Evolutionary conservation across 1,284 basidiomycete genomes (phyloP).

Genomic region (Veloboletus limbatus): DNA sequence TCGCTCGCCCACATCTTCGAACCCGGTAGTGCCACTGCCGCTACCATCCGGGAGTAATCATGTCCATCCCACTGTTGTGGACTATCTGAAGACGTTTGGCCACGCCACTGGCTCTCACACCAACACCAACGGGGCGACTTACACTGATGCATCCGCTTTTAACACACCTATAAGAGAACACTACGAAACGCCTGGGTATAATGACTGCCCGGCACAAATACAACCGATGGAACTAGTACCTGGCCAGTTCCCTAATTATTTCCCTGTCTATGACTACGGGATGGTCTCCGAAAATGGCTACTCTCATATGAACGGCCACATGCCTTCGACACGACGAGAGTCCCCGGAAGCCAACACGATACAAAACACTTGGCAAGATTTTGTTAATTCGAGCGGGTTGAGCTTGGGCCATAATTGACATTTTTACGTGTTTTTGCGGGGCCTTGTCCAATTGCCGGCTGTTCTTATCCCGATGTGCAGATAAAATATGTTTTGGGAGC

Average conservation of each 20-base stretch:
- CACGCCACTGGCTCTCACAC: conserved; percentile 31
- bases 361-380: conserved; percentile 58
- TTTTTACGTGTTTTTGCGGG: neutral
- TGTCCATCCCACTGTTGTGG: conserved; percentile 57
- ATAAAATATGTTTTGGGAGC: conserved; percentile 13
- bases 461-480: conserved; percentile 4
- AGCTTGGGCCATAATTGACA: conserved; percentile 21
- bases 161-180: conserved; percentile 29
- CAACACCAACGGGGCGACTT: conserved; percentile 24
- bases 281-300: conserved; percentile 36
- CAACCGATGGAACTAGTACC: conserved; percentile 33
- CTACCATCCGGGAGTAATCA: conserved; percentile 41
- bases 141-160: conserved; percentile 25
- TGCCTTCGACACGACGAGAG: conserved; percentile 38
- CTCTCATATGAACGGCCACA: conserved; percentile 36
- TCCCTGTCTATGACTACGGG: conserved; percentile 74
- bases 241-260: conserved; percentile 60
- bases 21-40: conserved; percentile 63
- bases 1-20: conserved; percentile 64
- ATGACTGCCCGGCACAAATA: conserved; percentile 23
- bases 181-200: conserved; percentile 27
- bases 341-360: conserved; percentile 56
- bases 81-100: conserved; percentile 66
- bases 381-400: conserved; percentile 41
- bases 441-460: conserved; percentile 5